A percentile compares a stretch with the other conserved stretches of the same genome.
Evolutionary conservation across 495 filamentous ascomycete genomes (phyloP).

Genomic region (Bathelium albidoporum): DNA sequence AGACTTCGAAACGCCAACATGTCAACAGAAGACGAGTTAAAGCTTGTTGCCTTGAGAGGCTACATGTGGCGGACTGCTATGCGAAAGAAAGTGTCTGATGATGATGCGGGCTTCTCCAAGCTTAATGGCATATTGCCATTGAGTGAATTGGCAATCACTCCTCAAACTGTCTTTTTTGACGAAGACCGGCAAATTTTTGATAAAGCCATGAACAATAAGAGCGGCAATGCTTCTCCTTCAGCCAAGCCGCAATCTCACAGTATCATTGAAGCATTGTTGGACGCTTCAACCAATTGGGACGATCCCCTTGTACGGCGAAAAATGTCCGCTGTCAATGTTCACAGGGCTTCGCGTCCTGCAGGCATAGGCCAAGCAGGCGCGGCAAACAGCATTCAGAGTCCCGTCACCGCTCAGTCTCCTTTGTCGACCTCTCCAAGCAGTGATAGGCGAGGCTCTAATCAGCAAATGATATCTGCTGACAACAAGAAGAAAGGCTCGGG

Average conservation of each 20-base stretch:
- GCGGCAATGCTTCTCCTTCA: conserved; percentile 14
- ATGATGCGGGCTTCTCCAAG: conserved; percentile 20
- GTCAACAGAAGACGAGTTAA: conserved; percentile 74
- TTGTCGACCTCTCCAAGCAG: not conserved
- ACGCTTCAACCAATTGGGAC: conserved; percentile 76
- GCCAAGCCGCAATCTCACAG: conserved; percentile 45
- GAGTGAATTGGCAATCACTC: conserved; percentile 58
- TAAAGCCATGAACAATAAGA: conserved; percentile 33
- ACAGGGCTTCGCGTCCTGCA: conserved; percentile 19
- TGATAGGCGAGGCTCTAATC: not conserved
- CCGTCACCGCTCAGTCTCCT: not conserved
- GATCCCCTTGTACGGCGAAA: conserved; percentile 49
- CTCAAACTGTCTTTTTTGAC: conserved; percentile 88
- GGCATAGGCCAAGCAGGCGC: not conserved
- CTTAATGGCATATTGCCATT: conserved; percentile 63
- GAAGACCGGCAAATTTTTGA: conserved; percentile 41
- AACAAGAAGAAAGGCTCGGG: not conserved
- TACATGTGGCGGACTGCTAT: conserved; percentile 82
- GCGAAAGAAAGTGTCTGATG: conserved; percentile 44
- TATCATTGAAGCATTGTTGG: conserved; percentile 80
- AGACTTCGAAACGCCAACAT: conserved; percentile 78
- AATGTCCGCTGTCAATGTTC: conserved; percentile 41
- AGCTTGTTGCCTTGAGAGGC: conserved; percentile 74
- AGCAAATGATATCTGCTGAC: not conserved
- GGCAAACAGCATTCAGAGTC: not conserved